These are phyloP conservation scores for Daldinia concentrica DNA, from an alignment of 495 filamentous ascomycete genomes.

Conservation along the genomic window DNA sequence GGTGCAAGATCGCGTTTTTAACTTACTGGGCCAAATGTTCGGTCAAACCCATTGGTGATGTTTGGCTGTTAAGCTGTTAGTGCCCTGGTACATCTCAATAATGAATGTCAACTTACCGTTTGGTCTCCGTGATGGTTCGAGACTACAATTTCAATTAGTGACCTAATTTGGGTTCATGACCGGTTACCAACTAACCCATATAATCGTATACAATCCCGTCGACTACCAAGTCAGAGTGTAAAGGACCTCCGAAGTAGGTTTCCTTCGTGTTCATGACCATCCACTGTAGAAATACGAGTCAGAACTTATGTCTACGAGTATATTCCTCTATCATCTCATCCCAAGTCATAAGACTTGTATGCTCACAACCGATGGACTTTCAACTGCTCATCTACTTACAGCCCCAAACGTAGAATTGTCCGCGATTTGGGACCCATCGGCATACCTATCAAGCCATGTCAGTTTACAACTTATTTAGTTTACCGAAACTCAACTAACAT, in stretches of 20 bases:
- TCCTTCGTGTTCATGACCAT: conserved; percentile 69
- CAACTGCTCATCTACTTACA: conserved; percentile 22
- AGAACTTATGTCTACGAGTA: background rate
- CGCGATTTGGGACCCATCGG: conserved; percentile 59
- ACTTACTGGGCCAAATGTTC: conserved; percentile 62
- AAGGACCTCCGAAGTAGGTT: conserved; percentile 66
- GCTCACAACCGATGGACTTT: background rate
- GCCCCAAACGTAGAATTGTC: conserved; percentile 61
- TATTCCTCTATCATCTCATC: background rate
- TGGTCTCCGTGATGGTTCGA: conserved; percentile 68
- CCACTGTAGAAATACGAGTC: conserved; percentile 47
- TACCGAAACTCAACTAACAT: conserved; percentile 44
- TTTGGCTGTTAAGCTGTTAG: conserved; percentile 53
- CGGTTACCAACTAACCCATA: conserved; percentile 36
- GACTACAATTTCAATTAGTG: conserved; percentile 43
- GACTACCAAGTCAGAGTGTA: conserved; percentile 65
- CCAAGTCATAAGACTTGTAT: background rate
- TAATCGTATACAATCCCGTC: conserved; percentile 61
- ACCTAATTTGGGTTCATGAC: background rate
- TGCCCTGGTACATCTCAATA: background rate
- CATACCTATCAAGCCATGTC: conserved; percentile 46
- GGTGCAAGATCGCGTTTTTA: background rate
- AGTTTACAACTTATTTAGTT: background rate
- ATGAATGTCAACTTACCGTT: conserved; percentile 42
- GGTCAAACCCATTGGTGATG: conserved; percentile 67